Conservation (phyloP, 2,329 filamentous ascomycete genomes). For the Scopulariopsis brevicaulis region DNA sequence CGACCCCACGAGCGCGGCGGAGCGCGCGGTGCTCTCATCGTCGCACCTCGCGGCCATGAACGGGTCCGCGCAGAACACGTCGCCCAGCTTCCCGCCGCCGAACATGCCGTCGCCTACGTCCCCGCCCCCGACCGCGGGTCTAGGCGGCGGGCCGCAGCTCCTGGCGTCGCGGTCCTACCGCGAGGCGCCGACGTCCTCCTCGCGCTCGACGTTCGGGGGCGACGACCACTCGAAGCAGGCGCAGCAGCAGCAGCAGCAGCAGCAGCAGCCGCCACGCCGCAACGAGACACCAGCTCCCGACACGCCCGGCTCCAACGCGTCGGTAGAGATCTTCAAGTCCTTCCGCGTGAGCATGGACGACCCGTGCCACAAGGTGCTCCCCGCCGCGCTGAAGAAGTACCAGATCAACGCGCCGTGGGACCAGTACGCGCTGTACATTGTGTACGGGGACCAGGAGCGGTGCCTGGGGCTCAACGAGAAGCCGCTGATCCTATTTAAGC, state of each 20-base stretch:
- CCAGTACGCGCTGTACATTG: slow-evolving; percentile 95
- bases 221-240: slow-evolving; percentile 27
- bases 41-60: slow-evolving; percentile 63
- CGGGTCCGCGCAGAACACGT: slow-evolving; percentile 44
- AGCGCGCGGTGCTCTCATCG: slow-evolving; percentile 54
- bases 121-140: slow-evolving; percentile 40
- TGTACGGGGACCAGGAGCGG: slow-evolving; percentile 95
- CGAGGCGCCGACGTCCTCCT: slow-evolving; percentile 39
- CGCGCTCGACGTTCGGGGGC: slow-evolving; percentile 43
- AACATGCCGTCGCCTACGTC: slow-evolving; percentile 56
- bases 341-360: slow-evolving; percentile 98
- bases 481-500: slow-evolving; percentile 91
- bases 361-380: slow-evolving; percentile 92
- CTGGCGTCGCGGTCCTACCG: slow-evolving; percentile 52
- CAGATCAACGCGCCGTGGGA: slow-evolving; percentile 98
- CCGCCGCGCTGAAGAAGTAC: slow-evolving; percentile 92
- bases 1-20: slow-evolving; percentile 58
- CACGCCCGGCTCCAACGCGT: slow-evolving; percentile 44
- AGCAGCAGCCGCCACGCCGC: slow-evolving; percentile 32
- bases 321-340: slow-evolving; percentile 96
- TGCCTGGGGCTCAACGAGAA: slow-evolving; percentile 88
- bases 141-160: slow-evolving; percentile 38
- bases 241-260: neutral
- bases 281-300: slow-evolving; percentile 52
- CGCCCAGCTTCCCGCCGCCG: slow-evolving; percentile 46